Percentiles rank a stretch among this genome's conserved stretches.
Conservation (phyloP, 2,329 filamentous ascomycete genomes). For the Colletotrichum lentis region DNA sequence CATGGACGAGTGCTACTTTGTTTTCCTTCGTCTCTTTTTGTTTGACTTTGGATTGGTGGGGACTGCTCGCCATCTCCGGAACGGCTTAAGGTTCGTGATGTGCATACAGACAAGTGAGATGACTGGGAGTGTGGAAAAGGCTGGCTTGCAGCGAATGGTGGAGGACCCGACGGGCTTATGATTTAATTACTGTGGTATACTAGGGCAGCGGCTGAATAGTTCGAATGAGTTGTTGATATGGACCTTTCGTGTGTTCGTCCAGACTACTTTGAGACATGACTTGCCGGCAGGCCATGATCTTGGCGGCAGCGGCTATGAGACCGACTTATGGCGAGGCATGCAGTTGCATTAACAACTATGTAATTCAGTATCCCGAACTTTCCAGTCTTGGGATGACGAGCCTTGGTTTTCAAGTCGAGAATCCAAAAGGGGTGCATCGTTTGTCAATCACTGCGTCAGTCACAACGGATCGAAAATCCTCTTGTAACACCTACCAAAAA, state of each 20-base stretch:
- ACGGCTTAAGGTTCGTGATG: conserved; percentile 21
- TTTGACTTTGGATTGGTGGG: background rate
- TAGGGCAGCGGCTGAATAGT: conserved; percentile 16
- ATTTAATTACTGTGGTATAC: conserved; percentile 25
- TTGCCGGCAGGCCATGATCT: conserved; percentile 17
- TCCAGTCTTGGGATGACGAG: background rate
- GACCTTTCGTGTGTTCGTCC: background rate
- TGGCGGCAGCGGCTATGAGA: conserved; percentile 2
- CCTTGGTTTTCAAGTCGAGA: background rate
- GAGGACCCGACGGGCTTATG: conserved; percentile 16
- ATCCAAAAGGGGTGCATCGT: background rate
- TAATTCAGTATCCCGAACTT: background rate
- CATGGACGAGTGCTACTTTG: conserved; percentile 22
- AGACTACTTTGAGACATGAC: conserved; percentile 8
- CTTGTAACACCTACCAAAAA: background rate
- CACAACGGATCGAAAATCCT: background rate
- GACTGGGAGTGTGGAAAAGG: conserved; percentile 18
- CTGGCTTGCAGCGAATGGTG: conserved; percentile 11
- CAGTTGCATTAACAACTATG: background rate
- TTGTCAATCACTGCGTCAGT: background rate
- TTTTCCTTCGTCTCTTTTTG: background rate
- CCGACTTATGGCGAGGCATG: background rate
- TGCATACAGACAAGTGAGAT: conserved; percentile 34
- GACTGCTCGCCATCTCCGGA: conserved; percentile 7
- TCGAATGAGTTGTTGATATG: conserved; percentile 25